Evolutionary conservation across 257 asterid species (phyloP), one percentile per base, ranked within the genome.

Genomic region (Capsicum chinense): DNA sequence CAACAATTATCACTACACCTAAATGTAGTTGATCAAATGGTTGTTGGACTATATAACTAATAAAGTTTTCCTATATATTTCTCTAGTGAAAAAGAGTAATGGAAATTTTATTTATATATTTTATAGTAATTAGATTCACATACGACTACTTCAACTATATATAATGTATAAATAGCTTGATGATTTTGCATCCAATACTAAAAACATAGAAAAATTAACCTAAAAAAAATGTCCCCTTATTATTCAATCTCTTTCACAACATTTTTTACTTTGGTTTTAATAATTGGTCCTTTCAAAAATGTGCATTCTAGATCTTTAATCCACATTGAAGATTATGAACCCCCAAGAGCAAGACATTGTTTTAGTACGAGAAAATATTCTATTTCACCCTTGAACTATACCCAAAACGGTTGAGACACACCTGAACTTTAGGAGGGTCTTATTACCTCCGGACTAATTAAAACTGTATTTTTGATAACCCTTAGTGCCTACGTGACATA

Each of bases 301-400:
- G 81, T 7, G 3, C 21, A 76, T 2, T 76, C 81, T 76, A 76
- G 81, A 21, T 52, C 81, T 7, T 64, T 64, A 47, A 6, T 33
- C 79, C 14, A 17, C 1, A 42, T 48, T 33, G 33, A 15, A 80
- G 66, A 58, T 68, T 80, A 69, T 56, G 70, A 67, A 10, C 63
- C 62, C 48, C 62, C 64, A 54, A 66, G 79, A 67, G 66, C 80
- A 56, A 19, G 64, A 7, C 42, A 39, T 83, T 83, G 62, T n/a
- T 21, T n/a, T 52, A 54, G 9, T 19, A 16, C 5, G 37, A 17
- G 52, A 57, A 3, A 17, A 57, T 64, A 16, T 8, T 50, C 39
- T 5, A 13, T 19, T 84, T 78, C 33, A 26, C 33, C 2, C 33
- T 26, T 26, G 2, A 26, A 26, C 33, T 26, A 26, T 26, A 26